phyloP scores from a whole-genome alignment of 371 early-diverging fungal genomes.

The Mucor ambiguus region DNA sequence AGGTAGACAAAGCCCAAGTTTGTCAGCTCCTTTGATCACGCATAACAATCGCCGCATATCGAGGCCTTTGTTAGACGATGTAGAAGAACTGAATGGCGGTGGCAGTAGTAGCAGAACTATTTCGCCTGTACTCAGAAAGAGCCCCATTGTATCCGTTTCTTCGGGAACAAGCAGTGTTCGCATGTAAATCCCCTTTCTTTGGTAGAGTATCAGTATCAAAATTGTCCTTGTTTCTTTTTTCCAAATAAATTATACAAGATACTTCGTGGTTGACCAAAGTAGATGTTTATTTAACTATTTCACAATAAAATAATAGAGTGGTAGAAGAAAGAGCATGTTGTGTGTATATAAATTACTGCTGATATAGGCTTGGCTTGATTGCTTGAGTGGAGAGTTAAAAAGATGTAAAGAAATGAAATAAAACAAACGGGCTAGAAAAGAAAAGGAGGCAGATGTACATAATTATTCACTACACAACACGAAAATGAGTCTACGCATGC shows the following conservation, averaged over 20 bases:
- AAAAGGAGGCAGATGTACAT: neutral
- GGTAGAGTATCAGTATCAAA: neutral
- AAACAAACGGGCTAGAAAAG: neutral
- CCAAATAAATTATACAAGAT: neutral
- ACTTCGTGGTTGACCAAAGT: neutral
- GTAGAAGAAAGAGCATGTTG: neutral
- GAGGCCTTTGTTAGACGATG: slow-evolving; percentile 14
- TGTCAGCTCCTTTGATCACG: slow-evolving; percentile 15
- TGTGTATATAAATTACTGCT: neutral
- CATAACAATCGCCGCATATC: slow-evolving; percentile 16
- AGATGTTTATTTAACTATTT: neutral
- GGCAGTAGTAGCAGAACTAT: neutral
- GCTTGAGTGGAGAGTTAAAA: neutral
- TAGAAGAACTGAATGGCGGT: slow-evolving; percentile 9
- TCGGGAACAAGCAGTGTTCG: slow-evolving; percentile 17
- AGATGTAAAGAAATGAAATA: neutral
- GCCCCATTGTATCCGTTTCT: slow-evolving; percentile 17
- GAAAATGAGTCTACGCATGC: neutral
- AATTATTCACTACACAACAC: neutral
- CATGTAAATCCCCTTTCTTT: neutral
- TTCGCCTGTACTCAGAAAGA: slow-evolving; percentile 15
- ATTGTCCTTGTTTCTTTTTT: neutral
- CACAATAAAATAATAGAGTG: neutral
- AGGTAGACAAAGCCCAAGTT: slow-evolving; percentile 20
- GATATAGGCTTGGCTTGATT: neutral